phyloP scores from a whole-genome alignment of 805 yeast species.

The Wickerhamomyces bovis region DNA sequence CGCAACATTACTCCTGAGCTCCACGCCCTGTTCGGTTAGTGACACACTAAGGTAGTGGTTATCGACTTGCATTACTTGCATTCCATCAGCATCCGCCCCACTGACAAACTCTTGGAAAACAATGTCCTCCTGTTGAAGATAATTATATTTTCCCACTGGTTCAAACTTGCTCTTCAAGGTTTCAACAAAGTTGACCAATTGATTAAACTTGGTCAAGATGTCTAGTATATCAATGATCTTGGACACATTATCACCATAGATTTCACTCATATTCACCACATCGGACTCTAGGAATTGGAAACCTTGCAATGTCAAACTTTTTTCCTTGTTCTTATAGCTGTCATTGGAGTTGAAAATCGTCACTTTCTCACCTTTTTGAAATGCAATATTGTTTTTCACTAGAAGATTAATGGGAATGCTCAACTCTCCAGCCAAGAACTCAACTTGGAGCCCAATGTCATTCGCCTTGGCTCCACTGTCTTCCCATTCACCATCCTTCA shows the following conservation, averaged over 20 bases:
- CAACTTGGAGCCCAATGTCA: constrained; percentile 6
- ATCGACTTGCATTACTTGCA: not conserved
- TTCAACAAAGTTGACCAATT: constrained; percentile 1
- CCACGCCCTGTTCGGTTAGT: constrained; percentile 5
- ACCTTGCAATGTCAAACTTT: constrained; percentile 1
- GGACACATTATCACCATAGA: not conserved
- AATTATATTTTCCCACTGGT: constrained; percentile 2
- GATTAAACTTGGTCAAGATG: not conserved
- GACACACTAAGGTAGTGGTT: constrained; percentile 3
- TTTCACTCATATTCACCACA: not conserved
- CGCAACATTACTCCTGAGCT: constrained; percentile 2
- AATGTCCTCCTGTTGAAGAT: constrained; percentile 4
- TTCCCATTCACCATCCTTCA: not conserved
- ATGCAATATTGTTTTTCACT: not conserved
- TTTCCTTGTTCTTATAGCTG: constrained; percentile 1
- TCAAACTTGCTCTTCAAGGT: not conserved
- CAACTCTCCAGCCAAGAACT: not conserved
- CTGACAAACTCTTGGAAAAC: constrained; percentile 7
- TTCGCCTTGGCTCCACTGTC: not conserved
- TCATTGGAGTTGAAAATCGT: constrained; percentile 5
- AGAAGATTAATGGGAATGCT: constrained; percentile 2
- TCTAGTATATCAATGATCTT: not conserved
- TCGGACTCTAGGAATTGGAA: constrained; percentile 3
- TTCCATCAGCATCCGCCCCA: not conserved
- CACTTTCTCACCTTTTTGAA: not conserved